A percentile compares a stretch with the other conserved stretches of the same genome.
Evolutionary conservation across 306 rosid genomes (phyloP).

Genomic region (Castanospermum australe): DNA sequence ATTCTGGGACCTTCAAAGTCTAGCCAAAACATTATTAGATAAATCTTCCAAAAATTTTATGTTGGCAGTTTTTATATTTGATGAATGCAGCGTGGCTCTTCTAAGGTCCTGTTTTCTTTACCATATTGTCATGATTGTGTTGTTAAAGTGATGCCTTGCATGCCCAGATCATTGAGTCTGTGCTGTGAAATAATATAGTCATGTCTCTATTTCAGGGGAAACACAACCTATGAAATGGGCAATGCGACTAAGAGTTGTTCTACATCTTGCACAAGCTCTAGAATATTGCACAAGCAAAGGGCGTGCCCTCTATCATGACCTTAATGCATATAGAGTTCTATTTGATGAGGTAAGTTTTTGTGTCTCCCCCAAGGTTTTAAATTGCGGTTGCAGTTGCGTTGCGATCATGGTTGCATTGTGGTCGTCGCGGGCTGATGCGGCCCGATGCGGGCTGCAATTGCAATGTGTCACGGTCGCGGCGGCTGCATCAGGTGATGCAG

Average conservation of each 20-base stretch:
- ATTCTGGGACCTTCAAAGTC: neutral
- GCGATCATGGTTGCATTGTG: too few relatives aligned
- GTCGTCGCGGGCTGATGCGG: too few relatives aligned
- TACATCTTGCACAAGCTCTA: constrained; percentile 85
- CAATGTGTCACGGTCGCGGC: too few relatives aligned
- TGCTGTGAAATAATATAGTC: constrained; percentile 23
- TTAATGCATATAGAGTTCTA: constrained; percentile 80
- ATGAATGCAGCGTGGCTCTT: neutral
- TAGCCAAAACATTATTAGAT: neutral
- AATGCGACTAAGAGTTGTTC: constrained; percentile 77
- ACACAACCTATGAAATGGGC: constrained; percentile 83
- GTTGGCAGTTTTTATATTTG: neutral
- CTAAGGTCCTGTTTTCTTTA: neutral
- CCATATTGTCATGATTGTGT: neutral
- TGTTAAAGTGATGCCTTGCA: constrained; percentile 13
- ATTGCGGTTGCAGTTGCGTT: too few relatives aligned
- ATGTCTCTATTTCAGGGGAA: constrained; percentile 58
- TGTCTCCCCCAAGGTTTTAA: too few relatives aligned
- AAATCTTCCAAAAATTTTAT: neutral
- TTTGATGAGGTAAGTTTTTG: constrained; percentile 62
- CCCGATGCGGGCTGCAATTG: too few relatives aligned
- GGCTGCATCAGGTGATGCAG: too few relatives aligned
- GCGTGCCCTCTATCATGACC: constrained; percentile 78
- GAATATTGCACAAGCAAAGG: constrained; percentile 87
- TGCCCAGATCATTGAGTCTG: neutral